phyloP scores from a whole-genome alignment of 495 filamentous ascomycete species.

The Talaromyces adpressus region DNA sequence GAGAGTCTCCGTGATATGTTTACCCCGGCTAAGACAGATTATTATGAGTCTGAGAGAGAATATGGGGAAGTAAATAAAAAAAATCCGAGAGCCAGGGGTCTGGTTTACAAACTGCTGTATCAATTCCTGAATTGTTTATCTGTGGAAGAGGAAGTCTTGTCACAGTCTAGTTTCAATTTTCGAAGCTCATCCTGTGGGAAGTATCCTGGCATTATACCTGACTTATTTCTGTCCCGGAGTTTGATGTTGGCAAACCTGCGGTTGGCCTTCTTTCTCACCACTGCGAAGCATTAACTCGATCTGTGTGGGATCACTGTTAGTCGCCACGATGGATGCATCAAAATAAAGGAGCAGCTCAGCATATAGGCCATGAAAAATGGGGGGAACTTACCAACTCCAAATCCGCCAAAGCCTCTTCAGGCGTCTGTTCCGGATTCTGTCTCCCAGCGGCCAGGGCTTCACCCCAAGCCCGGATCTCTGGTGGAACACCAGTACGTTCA shows the following conservation, averaged over 20 bases:
- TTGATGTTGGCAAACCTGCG: not conserved
- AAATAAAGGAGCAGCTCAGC: not conserved
- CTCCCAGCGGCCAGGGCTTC: slow-evolving; percentile 41
- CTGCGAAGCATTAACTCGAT: slow-evolving; percentile 18
- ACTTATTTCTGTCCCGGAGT: not conserved
- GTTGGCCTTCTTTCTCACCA: slow-evolving; percentile 9
- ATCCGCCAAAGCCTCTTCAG: slow-evolving; percentile 57
- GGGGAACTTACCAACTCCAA: slow-evolving; percentile 39
- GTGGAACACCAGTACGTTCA: slow-evolving; percentile 45
- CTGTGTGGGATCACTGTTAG: not conserved
- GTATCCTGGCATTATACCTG: not conserved
- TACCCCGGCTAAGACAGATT: not conserved
- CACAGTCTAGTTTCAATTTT: no score
- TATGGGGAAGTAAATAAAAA: not conserved
- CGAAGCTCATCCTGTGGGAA: not conserved
- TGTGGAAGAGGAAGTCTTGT: no score
- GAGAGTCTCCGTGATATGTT: not conserved
- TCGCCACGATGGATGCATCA: not conserved
- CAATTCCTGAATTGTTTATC: no score
- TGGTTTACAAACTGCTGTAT: no score
- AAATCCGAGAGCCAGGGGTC: no score
- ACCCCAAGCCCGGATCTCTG: slow-evolving; percentile 57
- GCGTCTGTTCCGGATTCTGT: slow-evolving; percentile 44
- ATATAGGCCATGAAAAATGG: not conserved
- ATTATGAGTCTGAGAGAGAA: not conserved